phyloP scores from a whole-genome alignment of 1,284 basidiomycete species.

The Tylopilus microsporus region DNA sequence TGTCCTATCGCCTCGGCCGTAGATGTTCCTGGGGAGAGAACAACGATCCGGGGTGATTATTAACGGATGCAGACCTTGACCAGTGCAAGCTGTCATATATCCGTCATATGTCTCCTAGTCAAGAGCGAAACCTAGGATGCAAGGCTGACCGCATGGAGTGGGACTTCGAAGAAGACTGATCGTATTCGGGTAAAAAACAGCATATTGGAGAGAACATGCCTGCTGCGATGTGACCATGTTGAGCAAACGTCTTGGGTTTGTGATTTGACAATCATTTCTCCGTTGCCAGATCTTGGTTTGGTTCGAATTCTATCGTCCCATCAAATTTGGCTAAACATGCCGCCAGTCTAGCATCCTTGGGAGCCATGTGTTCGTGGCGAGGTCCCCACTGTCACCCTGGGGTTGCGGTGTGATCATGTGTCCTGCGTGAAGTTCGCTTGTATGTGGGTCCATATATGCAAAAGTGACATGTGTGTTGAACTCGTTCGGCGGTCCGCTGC shows the following conservation, averaged over 20 bases:
- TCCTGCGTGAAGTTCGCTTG: conserved; percentile 1
- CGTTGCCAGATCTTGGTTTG: background rate
- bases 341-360: background rate
- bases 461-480: conserved; percentile 7
- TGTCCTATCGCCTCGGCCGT: background rate
- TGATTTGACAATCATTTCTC: background rate
- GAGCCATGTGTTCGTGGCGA: conserved; percentile 8
- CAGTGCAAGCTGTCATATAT: conserved; percentile 2
- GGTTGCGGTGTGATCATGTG: conserved; percentile 4
- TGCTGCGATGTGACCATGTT: conserved; percentile 1
- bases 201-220: background rate
- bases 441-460: background rate
- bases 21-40: conserved; percentile 1
- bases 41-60: background rate
- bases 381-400: background rate
- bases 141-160: conserved; percentile 1
- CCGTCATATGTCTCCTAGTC: background rate
- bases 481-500: background rate
- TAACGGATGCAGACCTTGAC: conserved; percentile 2
- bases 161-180: conserved; percentile 3
- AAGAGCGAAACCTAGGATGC: conserved; percentile 6
- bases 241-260: conserved; percentile 5
- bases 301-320: background rate
- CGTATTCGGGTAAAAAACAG: background rate
- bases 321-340: background rate